A percentile compares a stretch with the other conserved stretches of the same genome.
These are phyloP conservation scores for Fusarium bulbicola DNA, from an alignment of 2,329 filamentous ascomycete species.

Conservation along the genomic window DNA sequence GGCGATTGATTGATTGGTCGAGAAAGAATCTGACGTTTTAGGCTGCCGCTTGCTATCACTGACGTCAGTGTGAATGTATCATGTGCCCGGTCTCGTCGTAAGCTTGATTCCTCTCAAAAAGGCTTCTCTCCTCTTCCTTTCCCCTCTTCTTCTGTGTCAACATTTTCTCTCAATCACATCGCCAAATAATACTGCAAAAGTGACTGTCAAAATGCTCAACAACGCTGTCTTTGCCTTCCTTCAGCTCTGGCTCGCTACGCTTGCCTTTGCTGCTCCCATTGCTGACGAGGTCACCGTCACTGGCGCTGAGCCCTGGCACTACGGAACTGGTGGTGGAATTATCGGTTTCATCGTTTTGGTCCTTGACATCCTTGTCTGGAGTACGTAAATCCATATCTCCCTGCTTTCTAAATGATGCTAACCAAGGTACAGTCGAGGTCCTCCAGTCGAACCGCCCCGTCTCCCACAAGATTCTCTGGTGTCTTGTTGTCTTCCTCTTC, in stretches of 20 bases:
- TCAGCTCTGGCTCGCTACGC: slow-evolving; percentile 57
- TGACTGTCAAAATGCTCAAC: slow-evolving; percentile 19
- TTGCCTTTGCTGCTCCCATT: slow-evolving; percentile 56
- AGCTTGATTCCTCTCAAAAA: slow-evolving; percentile 18
- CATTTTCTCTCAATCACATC: background rate
- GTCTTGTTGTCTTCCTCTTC: slow-evolving; percentile 70
- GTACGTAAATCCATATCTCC: slow-evolving; percentile 53
- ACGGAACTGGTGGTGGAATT: slow-evolving; percentile 69
- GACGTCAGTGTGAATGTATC: slow-evolving; percentile 17
- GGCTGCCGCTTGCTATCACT: slow-evolving; percentile 5
- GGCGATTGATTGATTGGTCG: background rate
- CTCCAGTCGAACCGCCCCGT: slow-evolving; percentile 69
- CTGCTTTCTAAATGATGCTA: background rate
- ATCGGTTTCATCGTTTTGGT: slow-evolving; percentile 69
- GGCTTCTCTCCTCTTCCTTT: background rate
- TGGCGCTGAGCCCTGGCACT: slow-evolving; percentile 60
- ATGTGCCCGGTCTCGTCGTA: slow-evolving; percentile 15
- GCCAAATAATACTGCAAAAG: background rate
- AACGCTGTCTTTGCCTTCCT: slow-evolving; percentile 31
- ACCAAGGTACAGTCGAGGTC: slow-evolving; percentile 63
- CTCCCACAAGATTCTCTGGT: slow-evolving; percentile 69
- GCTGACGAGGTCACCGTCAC: slow-evolving; percentile 45
- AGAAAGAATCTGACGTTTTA: background rate
- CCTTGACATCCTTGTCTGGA: slow-evolving; percentile 69
- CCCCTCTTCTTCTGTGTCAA: background rate